Evolutionary conservation across 2,329 filamentous ascomycete genomes (phyloP).

Genomic region (Clonostachys sp.): DNA sequence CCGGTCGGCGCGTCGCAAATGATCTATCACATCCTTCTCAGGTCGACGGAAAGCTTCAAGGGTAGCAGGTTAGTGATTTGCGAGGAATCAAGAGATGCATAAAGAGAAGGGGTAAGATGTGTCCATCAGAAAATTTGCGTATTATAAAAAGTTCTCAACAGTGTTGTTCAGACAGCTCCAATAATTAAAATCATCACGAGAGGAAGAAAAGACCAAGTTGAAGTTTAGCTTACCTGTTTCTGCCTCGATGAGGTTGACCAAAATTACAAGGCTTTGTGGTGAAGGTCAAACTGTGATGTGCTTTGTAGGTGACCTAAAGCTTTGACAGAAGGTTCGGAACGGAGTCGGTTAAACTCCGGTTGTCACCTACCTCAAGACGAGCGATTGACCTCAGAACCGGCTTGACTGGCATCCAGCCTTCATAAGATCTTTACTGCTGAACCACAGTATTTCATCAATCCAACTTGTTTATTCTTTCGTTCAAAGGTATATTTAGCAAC

Average conservation of each 20-base stretch:
- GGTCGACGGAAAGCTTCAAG: too few species aligned
- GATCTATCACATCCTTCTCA: too few species aligned
- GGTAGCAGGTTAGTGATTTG: too few species aligned
- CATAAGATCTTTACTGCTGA: too few species aligned
- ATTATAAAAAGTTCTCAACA: constrained; percentile 57
- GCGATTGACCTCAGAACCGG: too few species aligned
- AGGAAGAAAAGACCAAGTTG: background rate
- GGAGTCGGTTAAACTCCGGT: too few species aligned
- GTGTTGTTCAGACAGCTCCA: constrained; percentile 72
- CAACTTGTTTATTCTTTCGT: too few species aligned
- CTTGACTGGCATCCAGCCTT: too few species aligned
- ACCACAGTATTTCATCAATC: too few species aligned
- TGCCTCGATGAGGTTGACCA: background rate
- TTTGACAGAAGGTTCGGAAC: background rate
- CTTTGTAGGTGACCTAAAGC: background rate
- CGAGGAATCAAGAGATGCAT: too few species aligned
- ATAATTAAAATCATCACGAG: constrained; percentile 52
- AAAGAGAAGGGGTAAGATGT: background rate
- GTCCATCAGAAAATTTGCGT: constrained; percentile 32
- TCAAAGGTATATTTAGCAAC: too few species aligned
- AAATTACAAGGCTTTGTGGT: background rate
- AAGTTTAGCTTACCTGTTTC: constrained; percentile 10
- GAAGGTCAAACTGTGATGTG: background rate
- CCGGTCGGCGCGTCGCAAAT: too few species aligned
- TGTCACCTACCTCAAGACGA: background rate